These are phyloP conservation scores for Claviceps arundinis DNA, from an alignment of 2,329 filamentous ascomycete genomes.

Conservation along the genomic window DNA sequence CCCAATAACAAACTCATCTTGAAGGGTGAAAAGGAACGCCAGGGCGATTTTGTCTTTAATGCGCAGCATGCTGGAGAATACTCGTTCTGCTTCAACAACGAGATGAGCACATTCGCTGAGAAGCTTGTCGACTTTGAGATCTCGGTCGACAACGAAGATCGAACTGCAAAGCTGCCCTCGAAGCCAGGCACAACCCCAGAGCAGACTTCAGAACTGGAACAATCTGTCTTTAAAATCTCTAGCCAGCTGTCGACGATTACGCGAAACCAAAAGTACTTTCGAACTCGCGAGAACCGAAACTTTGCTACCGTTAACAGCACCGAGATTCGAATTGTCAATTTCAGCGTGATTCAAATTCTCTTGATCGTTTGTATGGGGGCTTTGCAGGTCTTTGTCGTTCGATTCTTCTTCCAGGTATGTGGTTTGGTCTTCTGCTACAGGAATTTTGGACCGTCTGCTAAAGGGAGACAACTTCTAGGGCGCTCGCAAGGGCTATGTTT, in stretches of 20 bases:
- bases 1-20: slow-evolving; percentile 71
- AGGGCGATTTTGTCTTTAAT: slow-evolving; percentile 96
- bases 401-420: slow-evolving; percentile 91
- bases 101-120: slow-evolving; percentile 95
- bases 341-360: slow-evolving; percentile 81
- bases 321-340: slow-evolving; percentile 91
- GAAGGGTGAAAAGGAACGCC: slow-evolving; percentile 78
- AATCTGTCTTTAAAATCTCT: slow-evolving; percentile 90
- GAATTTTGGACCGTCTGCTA: slow-evolving; percentile 2
- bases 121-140: slow-evolving; percentile 99
- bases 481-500: slow-evolving; percentile 57
- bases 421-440: not conserved
- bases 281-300: slow-evolving; percentile 95
- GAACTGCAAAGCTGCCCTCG: slow-evolving; percentile 61
- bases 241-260: slow-evolving; percentile 87
- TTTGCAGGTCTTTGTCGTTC: slow-evolving; percentile 90
- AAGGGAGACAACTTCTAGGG: slow-evolving; percentile 28
- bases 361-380: slow-evolving; percentile 94
- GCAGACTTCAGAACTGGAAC: slow-evolving; percentile 78
- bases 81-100: slow-evolving; percentile 95
- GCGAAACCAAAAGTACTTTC: slow-evolving; percentile 98
- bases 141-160: slow-evolving; percentile 81
- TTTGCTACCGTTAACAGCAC: slow-evolving; percentile 97
- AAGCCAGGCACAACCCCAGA: slow-evolving; percentile 83
- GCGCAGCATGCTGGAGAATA: slow-evolving; percentile 82